These are phyloP conservation scores for Hansenula anomala DNA, from an alignment of 1,139 yeast species.

Conservation along the genomic window DNA sequence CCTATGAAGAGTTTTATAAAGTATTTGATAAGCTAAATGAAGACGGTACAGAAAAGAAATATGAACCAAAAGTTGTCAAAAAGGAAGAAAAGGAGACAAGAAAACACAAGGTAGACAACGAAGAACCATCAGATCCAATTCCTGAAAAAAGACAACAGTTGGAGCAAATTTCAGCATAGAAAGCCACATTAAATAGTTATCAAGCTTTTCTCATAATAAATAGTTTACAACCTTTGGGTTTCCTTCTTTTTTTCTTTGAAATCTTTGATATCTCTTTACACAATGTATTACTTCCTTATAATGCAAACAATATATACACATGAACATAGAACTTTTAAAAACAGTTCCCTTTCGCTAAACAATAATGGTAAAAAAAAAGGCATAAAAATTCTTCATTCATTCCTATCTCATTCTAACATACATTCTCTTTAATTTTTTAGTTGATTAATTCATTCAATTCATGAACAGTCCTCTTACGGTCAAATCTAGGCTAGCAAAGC, in stretches of 20 bases:
- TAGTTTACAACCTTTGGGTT: too few species aligned
- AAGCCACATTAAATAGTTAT: too few species aligned
- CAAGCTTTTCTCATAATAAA: too few species aligned
- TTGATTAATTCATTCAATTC: background rate
- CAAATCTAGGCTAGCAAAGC: constrained; percentile 14
- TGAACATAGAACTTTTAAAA: background rate
- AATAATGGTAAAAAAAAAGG: too few species aligned
- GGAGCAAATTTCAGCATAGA: background rate
- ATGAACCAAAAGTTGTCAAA: background rate
- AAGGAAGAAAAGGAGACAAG: constrained; percentile 5
- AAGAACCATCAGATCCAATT: background rate
- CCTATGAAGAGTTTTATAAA: constrained; percentile 42
- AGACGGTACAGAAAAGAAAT: constrained; percentile 8
- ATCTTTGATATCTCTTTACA: too few species aligned
- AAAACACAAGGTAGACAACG: constrained; percentile 12
- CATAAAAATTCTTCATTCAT: too few species aligned
- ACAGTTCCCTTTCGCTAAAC: too few species aligned
- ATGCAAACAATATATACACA: background rate
- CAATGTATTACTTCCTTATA: too few species aligned
- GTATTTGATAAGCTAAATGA: constrained; percentile 7
- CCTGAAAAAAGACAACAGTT: constrained; percentile 15
- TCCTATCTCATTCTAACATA: too few species aligned
- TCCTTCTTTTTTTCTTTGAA: too few species aligned
- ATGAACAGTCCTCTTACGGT: background rate
- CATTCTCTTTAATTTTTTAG: too few species aligned